Evolutionary conservation across 2,329 filamentous ascomycete genomes (phyloP).

Genomic region (Cladobotryum mycophilum): DNA sequence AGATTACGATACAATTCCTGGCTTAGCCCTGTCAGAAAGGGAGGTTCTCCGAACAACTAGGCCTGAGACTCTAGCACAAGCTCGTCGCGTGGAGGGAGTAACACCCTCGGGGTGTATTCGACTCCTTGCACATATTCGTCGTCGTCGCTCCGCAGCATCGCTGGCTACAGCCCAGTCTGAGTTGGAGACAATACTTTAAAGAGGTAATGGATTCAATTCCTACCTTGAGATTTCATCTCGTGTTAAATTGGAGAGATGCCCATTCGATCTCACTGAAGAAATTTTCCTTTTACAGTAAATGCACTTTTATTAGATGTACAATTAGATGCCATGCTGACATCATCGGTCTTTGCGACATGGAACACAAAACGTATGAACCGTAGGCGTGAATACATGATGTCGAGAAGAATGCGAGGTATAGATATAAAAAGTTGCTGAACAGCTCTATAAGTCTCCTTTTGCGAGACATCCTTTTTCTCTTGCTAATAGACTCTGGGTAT

Average conservation of each 20-base stretch:
- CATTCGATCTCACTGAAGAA: background rate
- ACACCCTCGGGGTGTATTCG: slow-evolving; percentile 55
- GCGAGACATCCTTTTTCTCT: too few relatives aligned
- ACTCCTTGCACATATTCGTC: slow-evolving; percentile 56
- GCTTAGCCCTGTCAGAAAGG: slow-evolving; percentile 75
- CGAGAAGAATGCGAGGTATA: too few relatives aligned
- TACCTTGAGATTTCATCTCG: background rate
- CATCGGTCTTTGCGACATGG: too few relatives aligned
- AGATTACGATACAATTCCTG: slow-evolving; percentile 67
- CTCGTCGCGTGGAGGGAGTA: slow-evolving; percentile 76
- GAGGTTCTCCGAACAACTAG: slow-evolving; percentile 60
- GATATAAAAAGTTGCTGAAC: too few relatives aligned
- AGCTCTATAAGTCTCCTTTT: too few relatives aligned
- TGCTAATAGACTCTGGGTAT: too few relatives aligned
- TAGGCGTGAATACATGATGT: too few relatives aligned
- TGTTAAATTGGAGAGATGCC: background rate
- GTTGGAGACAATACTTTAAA: background rate
- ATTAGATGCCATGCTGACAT: too few relatives aligned
- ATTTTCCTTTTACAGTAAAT: background rate
- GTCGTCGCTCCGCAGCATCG: slow-evolving; percentile 9
- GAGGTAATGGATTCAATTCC: background rate
- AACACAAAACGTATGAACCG: too few relatives aligned
- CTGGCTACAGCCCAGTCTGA: background rate
- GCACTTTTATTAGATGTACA: too few relatives aligned
- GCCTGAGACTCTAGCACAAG: slow-evolving; percentile 85